Evolutionary conservation across 306 rosid genomes (phyloP).

Genomic region (Purshia tridentata): DNA sequence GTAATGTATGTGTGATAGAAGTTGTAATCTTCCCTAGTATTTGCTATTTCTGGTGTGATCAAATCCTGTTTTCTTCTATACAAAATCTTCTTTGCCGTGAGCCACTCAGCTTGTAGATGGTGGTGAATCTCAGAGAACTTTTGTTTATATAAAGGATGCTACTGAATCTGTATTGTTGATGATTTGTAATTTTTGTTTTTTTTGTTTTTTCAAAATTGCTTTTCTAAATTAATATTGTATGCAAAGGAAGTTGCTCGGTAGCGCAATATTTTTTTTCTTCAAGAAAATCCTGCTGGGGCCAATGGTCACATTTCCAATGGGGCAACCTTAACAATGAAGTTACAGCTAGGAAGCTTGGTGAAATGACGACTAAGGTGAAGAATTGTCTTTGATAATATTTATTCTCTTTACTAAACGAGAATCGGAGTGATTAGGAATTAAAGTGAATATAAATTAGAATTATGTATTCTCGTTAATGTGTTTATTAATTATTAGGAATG

Average conservation of each 20-base stretch:
- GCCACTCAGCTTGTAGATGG: slow-evolving; percentile 96
- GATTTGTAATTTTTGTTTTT: slow-evolving; percentile 45
- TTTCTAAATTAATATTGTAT: neutral
- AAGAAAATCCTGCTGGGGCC: slow-evolving; percentile 93
- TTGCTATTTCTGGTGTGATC: slow-evolving; percentile 18
- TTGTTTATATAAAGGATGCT: slow-evolving; percentile 82
- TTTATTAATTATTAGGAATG: no score
- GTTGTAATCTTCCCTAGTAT: neutral
- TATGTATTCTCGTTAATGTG: no score
- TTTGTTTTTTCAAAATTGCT: no score
- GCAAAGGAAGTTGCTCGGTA: slow-evolving; percentile 7
- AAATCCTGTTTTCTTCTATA: slow-evolving; percentile 25
- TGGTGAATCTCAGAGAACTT: slow-evolving; percentile 90
- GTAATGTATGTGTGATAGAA: slow-evolving; percentile 53
- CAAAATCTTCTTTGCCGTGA: slow-evolving; percentile 86
- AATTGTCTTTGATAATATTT: neutral
- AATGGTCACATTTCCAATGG: slow-evolving; percentile 84
- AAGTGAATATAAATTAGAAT: no score
- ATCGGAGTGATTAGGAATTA: no score
- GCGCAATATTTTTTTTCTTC: slow-evolving; percentile 16
- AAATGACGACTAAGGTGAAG: slow-evolving; percentile 80
- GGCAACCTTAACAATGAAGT: slow-evolving; percentile 97
- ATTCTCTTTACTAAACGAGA: no score
- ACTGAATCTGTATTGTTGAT: slow-evolving; percentile 87
- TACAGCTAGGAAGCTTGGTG: slow-evolving; percentile 92